Evolutionary conservation across 768 basidiomycete species (phyloP).

Genomic region (Cystoderma amianthinum): DNA sequence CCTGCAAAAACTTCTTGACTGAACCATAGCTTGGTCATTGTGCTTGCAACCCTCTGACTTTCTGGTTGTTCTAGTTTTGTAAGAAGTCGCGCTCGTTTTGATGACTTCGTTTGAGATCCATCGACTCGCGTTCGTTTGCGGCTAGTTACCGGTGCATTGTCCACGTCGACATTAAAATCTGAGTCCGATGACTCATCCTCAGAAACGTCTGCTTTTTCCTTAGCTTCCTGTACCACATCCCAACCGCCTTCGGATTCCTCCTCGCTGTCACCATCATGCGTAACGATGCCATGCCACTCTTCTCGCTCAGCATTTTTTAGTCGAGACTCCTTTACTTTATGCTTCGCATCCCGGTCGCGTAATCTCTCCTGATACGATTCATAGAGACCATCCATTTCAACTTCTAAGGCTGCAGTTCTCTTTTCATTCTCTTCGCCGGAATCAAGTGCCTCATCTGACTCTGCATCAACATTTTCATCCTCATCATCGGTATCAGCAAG

Average conservation of each 20-base stretch:
- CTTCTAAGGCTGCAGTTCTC: conserved; percentile 62
- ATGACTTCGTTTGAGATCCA: conserved; percentile 14
- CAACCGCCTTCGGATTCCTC: conserved; percentile 58
- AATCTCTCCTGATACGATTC: conserved; percentile 77
- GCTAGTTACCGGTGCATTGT: conserved; percentile 15
- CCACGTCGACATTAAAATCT: conserved; percentile 35
- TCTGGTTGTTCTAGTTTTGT: conserved; percentile 36
- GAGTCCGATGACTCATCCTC: conserved; percentile 45
- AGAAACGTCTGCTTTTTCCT: conserved; percentile 35
- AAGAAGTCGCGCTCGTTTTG: conserved; percentile 49
- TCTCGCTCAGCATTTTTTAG: conserved; percentile 67
- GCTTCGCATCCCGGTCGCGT: conserved; percentile 83
- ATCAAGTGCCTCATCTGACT: conserved; percentile 34
- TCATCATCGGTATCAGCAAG: conserved; percentile 23
- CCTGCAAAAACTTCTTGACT: conserved; percentile 86
- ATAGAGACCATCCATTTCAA: conserved; percentile 85
- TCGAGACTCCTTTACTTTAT: conserved; percentile 73
- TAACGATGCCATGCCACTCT: conserved; percentile 74
- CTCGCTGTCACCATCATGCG: conserved; percentile 31
- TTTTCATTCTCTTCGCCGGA: conserved; percentile 66
- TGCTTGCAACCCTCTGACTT: conserved; percentile 22
- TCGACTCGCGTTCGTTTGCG: conserved; percentile 40
- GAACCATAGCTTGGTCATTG: conserved; percentile 87
- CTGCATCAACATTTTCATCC: conserved; percentile 36
- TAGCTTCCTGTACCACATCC: conserved; percentile 56